Evolutionary conservation across 768 basidiomycete genomes (phyloP).

Genomic region (Auricularia heimuer): DNA sequence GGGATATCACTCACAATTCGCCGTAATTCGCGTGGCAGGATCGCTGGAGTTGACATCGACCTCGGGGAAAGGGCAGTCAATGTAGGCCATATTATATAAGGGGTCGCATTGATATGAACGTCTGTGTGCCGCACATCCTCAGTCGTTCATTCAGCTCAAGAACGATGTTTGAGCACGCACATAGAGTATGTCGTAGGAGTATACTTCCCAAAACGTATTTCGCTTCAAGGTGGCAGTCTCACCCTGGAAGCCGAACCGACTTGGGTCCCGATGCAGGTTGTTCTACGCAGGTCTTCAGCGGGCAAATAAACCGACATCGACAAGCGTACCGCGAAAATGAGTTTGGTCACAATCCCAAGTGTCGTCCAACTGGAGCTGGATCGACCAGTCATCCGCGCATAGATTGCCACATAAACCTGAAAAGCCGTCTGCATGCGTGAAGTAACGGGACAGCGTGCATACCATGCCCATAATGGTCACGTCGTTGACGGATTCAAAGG

Average conservation of each 20-base stretch:
- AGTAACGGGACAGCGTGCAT: neutral
- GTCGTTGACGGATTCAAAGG: neutral
- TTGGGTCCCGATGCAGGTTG: neutral
- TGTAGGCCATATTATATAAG: neutral
- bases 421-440: neutral
- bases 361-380: neutral
- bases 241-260: neutral
- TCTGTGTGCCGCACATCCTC: neutral
- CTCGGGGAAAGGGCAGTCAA: neutral
- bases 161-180: neutral
- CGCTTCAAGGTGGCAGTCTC: neutral
- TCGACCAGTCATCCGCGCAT: neutral
- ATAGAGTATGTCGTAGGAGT: neutral
- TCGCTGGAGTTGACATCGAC: neutral
- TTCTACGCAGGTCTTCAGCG: neutral
- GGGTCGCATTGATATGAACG: neutral
- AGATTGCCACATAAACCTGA: neutral
- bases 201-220: neutral
- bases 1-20: neutral
- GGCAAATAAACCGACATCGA: neutral
- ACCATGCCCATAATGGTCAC: neutral
- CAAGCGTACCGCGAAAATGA: neutral
- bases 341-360: neutral
- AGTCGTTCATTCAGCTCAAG: too few species aligned
- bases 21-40: neutral